Evolutionary conservation across 768 basidiomycete species (phyloP).

Genomic region (Termitomyces heimii): DNA sequence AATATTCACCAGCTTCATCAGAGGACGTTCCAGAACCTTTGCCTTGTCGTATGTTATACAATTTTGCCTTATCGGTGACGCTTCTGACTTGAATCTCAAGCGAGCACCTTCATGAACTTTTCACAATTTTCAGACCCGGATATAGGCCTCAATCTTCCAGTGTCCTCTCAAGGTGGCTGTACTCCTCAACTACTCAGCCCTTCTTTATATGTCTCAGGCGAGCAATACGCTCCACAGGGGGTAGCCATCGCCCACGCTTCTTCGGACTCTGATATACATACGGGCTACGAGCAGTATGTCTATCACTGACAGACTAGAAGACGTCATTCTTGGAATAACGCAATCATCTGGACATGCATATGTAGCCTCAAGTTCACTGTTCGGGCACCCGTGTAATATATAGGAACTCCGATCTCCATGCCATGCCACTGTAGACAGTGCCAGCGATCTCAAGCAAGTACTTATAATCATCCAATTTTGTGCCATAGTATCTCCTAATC

Average conservation of each 20-base stretch:
- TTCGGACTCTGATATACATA: slow-evolving; percentile 6
- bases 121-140: slow-evolving; percentile 3
- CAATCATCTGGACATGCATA: background rate
- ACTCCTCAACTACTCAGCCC: slow-evolving; percentile 6
- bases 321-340: background rate
- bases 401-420: slow-evolving; percentile 3
- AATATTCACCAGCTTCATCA: slow-evolving; percentile 18
- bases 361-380: background rate
- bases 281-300: slow-evolving; percentile 5
- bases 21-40: slow-evolving; percentile 14
- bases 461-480: background rate
- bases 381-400: background rate
- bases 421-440: background rate
- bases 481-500: slow-evolving; percentile 2
- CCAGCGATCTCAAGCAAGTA: background rate
- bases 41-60: slow-evolving; percentile 10
- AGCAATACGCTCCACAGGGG: slow-evolving; percentile 2
- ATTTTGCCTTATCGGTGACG: background rate
- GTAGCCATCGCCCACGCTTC: slow-evolving; percentile 2
- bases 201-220: slow-evolving; percentile 1
- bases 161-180: slow-evolving; percentile 7
- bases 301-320: background rate
- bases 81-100: background rate
- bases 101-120: slow-evolving; percentile 1
- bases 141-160: background rate